These are phyloP conservation scores for Trichoderma sp. DNA, from an alignment of 2,329 filamentous ascomycete species.

Conservation along the genomic window DNA sequence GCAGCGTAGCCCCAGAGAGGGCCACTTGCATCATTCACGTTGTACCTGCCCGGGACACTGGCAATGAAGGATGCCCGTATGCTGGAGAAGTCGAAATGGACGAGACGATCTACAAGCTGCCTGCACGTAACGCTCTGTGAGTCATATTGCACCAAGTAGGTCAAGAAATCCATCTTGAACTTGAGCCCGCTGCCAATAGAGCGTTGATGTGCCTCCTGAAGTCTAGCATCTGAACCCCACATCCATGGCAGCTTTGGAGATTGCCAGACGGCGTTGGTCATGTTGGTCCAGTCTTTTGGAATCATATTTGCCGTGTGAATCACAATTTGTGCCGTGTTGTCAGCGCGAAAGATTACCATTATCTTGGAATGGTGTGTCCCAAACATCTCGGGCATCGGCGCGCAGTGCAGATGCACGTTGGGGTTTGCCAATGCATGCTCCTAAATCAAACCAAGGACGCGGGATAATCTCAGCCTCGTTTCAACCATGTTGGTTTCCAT, in stretches of 20 bases:
- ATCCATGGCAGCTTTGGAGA: slow-evolving; percentile 65
- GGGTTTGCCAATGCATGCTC: slow-evolving; percentile 57
- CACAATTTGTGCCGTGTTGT: slow-evolving; percentile 71
- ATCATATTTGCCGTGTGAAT: slow-evolving; percentile 95
- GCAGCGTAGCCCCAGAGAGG: slow-evolving; percentile 76
- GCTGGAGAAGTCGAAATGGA: slow-evolving; percentile 63
- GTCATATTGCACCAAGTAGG: slow-evolving; percentile 70
- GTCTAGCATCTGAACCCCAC: neutral
- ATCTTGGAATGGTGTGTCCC: slow-evolving; percentile 87
- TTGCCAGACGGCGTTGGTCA: slow-evolving; percentile 80
- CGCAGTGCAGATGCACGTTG: slow-evolving; percentile 69
- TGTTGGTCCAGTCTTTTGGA: slow-evolving; percentile 78
- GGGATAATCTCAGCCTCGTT: neutral
- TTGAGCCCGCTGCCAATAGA: slow-evolving; percentile 57
- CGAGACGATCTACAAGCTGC: slow-evolving; percentile 55
- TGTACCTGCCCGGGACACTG: slow-evolving; percentile 70
- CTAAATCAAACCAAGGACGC: slow-evolving; percentile 38
- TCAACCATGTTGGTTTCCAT: neutral
- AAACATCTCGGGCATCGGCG: slow-evolving; percentile 78
- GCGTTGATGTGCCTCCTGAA: slow-evolving; percentile 13
- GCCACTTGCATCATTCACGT: slow-evolving; percentile 41
- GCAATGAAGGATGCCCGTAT: slow-evolving; percentile 71
- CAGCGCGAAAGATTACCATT: slow-evolving; percentile 76
- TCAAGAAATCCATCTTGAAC: slow-evolving; percentile 74
- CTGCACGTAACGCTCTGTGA: slow-evolving; percentile 50